phyloP scores from a whole-genome alignment of 192 early-diverging fungal species.

The Piromyces finnis region DNA sequence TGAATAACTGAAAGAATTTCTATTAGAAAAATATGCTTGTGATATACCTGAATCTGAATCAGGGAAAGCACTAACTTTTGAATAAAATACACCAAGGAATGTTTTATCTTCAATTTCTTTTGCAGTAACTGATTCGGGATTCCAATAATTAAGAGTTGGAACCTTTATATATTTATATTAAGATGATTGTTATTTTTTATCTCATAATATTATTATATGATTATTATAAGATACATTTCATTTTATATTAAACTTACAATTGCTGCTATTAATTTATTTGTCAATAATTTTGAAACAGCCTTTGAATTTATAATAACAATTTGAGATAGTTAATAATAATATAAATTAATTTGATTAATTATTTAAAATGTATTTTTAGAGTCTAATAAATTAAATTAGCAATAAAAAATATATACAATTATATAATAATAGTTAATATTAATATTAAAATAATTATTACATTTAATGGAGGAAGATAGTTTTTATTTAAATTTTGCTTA shows the following conservation, averaged over 20 bases:
- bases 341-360: too few species aligned
- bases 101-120: constrained; percentile 34
- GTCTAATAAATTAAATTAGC: too few species aligned
- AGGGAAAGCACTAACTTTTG: constrained; percentile 12
- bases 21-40: constrained; percentile 17
- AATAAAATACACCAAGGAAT: constrained; percentile 56
- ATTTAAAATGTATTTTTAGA: too few species aligned
- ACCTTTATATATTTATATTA: too few species aligned
- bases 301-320: too few species aligned
- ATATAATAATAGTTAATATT: neutral
- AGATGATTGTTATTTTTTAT: too few species aligned
- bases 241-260: constrained; percentile 14
- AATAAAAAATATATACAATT: too few species aligned
- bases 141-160: constrained; percentile 21
- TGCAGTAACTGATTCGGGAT: constrained; percentile 28
- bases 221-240: too few species aligned
- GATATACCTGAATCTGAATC: constrained; percentile 15
- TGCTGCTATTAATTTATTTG: constrained; percentile 30
- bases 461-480: constrained; percentile 23
- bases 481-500: constrained; percentile 18
- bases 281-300: constrained; percentile 25
- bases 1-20: constrained; percentile 11
- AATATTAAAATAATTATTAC: constrained; percentile 4
- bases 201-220: too few species aligned
- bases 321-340: too few species aligned